Conservation (phyloP, 441 rosid species). For the Cnidoscolus chayamansa region DNA sequence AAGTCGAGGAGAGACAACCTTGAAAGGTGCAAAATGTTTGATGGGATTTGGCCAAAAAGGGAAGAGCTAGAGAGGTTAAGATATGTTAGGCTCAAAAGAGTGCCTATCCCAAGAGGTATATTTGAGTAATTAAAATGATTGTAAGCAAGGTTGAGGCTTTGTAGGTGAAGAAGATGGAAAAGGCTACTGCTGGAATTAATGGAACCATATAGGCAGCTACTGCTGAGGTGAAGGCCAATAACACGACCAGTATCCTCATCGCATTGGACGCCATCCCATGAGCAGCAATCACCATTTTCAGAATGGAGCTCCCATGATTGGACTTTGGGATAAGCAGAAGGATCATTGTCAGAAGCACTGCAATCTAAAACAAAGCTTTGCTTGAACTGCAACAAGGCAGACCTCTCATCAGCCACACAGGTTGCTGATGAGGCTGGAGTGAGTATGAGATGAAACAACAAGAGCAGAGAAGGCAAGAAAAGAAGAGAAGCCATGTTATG, state of each 20-base stretch:
- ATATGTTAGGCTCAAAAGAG: not conserved
- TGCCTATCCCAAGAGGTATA: slow-evolving; percentile 8
- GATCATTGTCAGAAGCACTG: not conserved
- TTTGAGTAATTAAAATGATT: slow-evolving; percentile 22
- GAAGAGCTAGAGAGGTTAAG: slow-evolving; percentile 13
- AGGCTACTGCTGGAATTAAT: slow-evolving; percentile 19
- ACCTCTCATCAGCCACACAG: slow-evolving; percentile 23
- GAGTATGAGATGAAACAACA: not conserved
- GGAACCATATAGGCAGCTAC: slow-evolving; percentile 27
- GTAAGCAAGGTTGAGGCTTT: slow-evolving; percentile 20
- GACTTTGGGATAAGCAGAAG: slow-evolving; percentile 16
- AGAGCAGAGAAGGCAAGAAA: not conserved
- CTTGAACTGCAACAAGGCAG: slow-evolving; percentile 31
- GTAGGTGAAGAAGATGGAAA: slow-evolving; percentile 18
- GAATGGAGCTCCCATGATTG: slow-evolving; percentile 9
- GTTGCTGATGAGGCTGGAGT: not conserved
- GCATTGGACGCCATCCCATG: slow-evolving; percentile 37
- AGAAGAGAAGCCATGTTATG: no score
- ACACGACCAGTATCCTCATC: slow-evolving; percentile 30
- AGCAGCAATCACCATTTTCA: slow-evolving; percentile 21
- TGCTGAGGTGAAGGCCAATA: slow-evolving; percentile 19
- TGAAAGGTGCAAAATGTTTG: slow-evolving; percentile 1
- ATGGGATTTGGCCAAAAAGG: slow-evolving; percentile 22
- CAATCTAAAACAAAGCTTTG: slow-evolving; percentile 17
- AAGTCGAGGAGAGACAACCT: not conserved